These are phyloP conservation scores for Aspergillus affinis DNA, from an alignment of 495 filamentous ascomycete species.

Conservation along the genomic window DNA sequence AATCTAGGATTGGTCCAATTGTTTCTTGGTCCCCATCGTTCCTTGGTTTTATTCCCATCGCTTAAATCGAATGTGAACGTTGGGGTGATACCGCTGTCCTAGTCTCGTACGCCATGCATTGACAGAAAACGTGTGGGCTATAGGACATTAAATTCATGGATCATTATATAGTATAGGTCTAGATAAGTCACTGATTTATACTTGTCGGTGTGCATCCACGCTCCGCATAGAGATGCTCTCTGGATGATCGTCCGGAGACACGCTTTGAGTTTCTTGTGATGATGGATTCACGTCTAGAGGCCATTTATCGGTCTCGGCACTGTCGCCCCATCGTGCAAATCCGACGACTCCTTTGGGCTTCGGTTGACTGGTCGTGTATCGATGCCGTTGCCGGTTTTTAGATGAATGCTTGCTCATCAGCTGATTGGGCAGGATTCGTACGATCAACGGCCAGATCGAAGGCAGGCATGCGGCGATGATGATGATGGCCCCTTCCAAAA, in stretches of 20 bases:
- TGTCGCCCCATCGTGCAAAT: slow-evolving; percentile 7
- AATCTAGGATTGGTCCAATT: too few relatives aligned
- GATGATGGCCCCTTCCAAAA: slow-evolving; percentile 24
- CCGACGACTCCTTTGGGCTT: slow-evolving; percentile 8
- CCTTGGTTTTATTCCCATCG: too few relatives aligned
- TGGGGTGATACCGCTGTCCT: neutral
- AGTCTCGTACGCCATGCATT: neutral
- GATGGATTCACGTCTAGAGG: neutral
- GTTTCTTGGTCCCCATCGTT: too few relatives aligned
- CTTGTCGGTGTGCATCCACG: neutral
- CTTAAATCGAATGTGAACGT: too few relatives aligned
- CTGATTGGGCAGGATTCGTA: slow-evolving; percentile 8
- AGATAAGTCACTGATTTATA: slow-evolving; percentile 16
- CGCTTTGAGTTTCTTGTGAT: neutral
- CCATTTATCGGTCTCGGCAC: slow-evolving; percentile 5
- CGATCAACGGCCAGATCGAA: slow-evolving; percentile 28
- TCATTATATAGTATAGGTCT: neutral
- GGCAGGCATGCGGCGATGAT: slow-evolving; percentile 29
- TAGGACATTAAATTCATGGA: neutral
- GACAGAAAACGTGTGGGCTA: neutral
- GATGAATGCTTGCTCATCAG: slow-evolving; percentile 11
- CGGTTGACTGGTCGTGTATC: slow-evolving; percentile 10
- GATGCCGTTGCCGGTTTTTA: slow-evolving; percentile 8
- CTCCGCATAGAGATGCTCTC: slow-evolving; percentile 4
- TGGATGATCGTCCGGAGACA: neutral